Conservation (phyloP, 2,329 filamentous ascomycete species). For the Phialocephala sp. region DNA sequence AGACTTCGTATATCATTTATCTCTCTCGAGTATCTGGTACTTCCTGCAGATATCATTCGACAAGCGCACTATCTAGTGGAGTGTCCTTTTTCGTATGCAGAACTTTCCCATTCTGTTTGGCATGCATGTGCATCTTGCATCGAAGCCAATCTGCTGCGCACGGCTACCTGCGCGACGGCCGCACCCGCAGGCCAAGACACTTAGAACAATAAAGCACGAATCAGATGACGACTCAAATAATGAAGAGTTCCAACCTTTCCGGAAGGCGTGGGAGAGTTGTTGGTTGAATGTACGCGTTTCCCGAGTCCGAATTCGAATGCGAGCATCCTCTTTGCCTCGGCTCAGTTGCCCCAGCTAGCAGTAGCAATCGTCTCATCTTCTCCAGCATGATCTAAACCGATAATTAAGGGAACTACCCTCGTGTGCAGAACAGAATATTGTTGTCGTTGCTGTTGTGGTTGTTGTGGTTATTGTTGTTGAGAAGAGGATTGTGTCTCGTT, state of each 20-base stretch:
- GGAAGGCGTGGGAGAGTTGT: not conserved
- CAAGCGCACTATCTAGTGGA: not conserved
- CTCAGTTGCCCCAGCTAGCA: not conserved
- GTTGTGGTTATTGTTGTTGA: not conserved
- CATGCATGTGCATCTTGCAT: not conserved
- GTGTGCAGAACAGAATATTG: not conserved
- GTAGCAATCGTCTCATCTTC: not conserved
- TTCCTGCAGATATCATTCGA: not conserved
- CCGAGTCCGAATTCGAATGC: not conserved
- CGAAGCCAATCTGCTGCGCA: not conserved
- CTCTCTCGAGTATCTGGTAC: not conserved
- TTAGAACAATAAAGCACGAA: not conserved
- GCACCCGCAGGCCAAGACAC: not conserved
- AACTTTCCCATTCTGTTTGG: not conserved
- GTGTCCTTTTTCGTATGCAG: not conserved
- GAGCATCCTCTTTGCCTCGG: not conserved
- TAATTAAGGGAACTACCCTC: constrained; percentile 1
- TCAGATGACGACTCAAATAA: not conserved
- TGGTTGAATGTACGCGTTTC: not conserved
- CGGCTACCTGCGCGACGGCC: not conserved
- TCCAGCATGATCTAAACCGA: not conserved
- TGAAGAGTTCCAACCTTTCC: not conserved
- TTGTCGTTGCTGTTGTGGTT: not conserved
- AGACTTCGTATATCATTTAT: not conserved
- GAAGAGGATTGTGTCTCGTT: not conserved